Percentiles rank a stretch among this genome's conserved stretches.
Evolutionary conservation across 495 filamentous ascomycete species (phyloP).

Genomic region (Aspergillus bertholletiae): DNA sequence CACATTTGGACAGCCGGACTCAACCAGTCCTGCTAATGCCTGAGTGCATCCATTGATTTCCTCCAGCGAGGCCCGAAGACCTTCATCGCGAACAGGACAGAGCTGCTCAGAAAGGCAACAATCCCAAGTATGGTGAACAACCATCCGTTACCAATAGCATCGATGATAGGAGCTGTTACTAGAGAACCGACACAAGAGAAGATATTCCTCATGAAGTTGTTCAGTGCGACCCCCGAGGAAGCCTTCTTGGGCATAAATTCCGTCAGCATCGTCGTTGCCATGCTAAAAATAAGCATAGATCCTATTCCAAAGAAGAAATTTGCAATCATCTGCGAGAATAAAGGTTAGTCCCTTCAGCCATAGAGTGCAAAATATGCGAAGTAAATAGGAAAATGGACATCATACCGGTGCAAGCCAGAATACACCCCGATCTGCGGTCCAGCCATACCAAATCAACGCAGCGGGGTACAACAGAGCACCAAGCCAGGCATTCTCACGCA

Average conservation of each 20-base stretch:
- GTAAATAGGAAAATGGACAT: constrained; percentile 17
- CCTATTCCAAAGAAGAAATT: constrained; percentile 89
- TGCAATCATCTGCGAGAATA: constrained; percentile 53
- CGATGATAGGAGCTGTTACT: constrained; percentile 71
- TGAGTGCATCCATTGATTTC: constrained; percentile 57
- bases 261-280: constrained; percentile 76
- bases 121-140: constrained; percentile 76
- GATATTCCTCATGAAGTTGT: constrained; percentile 78
- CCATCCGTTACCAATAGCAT: constrained; percentile 86
- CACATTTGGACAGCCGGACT: neutral
- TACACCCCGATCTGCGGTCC: constrained; percentile 55
- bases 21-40: constrained; percentile 12
- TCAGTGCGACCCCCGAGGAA: constrained; percentile 74
- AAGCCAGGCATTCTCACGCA: constrained; percentile 86
- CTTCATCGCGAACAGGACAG: constrained; percentile 64
- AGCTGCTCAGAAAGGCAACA: constrained; percentile 50
- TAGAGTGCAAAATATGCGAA: neutral
- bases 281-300: constrained; percentile 83
- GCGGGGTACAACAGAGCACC: constrained; percentile 72
- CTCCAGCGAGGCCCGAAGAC: constrained; percentile 66
- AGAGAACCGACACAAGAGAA: constrained; percentile 75
- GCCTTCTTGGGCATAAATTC: constrained; percentile 84
- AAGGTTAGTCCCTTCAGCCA: constrained; percentile 5
- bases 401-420: constrained; percentile 61
- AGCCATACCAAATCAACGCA: constrained; percentile 66